phyloP scores from a whole-genome alignment of 108 stramenopile species.

The Conticribra weissflogii region DNA sequence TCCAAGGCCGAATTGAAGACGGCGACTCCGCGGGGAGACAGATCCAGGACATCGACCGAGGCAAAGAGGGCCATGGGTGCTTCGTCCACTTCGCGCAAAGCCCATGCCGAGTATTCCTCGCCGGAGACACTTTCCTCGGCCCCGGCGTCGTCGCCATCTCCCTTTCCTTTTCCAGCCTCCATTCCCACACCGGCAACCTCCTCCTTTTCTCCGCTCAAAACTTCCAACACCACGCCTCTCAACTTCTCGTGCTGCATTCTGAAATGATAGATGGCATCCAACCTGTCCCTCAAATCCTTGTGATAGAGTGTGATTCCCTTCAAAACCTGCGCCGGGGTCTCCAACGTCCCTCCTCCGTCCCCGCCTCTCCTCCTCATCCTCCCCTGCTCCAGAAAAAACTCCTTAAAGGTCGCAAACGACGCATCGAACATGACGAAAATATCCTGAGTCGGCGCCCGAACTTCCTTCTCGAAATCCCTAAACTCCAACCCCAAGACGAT shows the following conservation, averaged over 20 bases:
- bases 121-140: constrained; percentile 1
- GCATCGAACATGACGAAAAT: constrained; percentile 83
- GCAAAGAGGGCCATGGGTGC: constrained; percentile 74
- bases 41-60: constrained; percentile 71
- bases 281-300: constrained; percentile 61
- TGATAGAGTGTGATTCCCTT: constrained; percentile 80
- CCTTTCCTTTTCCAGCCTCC: not conserved
- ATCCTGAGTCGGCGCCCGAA: constrained; percentile 71
- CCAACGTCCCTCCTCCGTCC: constrained; percentile 37
- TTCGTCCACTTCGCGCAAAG: constrained; percentile 74
- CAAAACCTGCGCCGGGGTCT: constrained; percentile 72
- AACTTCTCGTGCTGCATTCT: constrained; percentile 77
- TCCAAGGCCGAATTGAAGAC: constrained; percentile 72
- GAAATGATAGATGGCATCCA: constrained; percentile 77
- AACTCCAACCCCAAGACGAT: constrained; percentile 66
- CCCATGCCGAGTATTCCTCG: constrained; percentile 40
- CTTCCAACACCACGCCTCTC: constrained; percentile 66
- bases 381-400: constrained; percentile 81
- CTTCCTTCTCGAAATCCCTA: constrained; percentile 68
- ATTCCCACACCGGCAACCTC: not conserved
- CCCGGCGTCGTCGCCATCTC: constrained; percentile 13
- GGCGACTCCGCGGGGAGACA: constrained; percentile 65
- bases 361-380: constrained; percentile 58
- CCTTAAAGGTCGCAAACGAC: constrained; percentile 62
- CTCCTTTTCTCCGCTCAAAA: constrained; percentile 63